Percentiles rank a stretch among this genome's conserved stretches.
These are phyloP conservation scores for Yamadazyma spencermartinsiae DNA, from an alignment of 1,139 yeast species.

Conservation along the genomic window DNA sequence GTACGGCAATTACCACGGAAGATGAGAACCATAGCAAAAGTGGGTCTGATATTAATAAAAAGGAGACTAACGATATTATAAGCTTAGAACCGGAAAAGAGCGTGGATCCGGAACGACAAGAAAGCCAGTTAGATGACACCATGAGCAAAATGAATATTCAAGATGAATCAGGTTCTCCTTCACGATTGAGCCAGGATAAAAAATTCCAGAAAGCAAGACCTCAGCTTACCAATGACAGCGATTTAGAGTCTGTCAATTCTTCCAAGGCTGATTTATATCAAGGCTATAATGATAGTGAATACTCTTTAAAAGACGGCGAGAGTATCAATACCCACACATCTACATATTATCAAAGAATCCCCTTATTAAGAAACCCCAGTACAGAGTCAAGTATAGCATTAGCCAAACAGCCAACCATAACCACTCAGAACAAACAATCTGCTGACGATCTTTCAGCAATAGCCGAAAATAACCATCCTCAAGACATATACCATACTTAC, in stretches of 20 bases:
- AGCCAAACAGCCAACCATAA: conserved; percentile 10
- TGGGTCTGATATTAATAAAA: neutral
- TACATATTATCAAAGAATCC: conserved; percentile 31
- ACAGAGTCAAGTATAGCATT: conserved; percentile 21
- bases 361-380: conserved; percentile 31
- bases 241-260: neutral
- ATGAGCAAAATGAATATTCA: neutral
- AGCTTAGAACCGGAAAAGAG: neutral
- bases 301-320: neutral
- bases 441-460: conserved; percentile 21
- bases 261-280: neutral
- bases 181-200: neutral
- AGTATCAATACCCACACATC: conserved; percentile 25
- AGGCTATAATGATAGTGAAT: neutral
- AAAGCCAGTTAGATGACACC: neutral
- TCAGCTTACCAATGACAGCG: neutral
- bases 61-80: neutral
- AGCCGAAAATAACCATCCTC: conserved; percentile 15
- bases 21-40: conserved; percentile 7
- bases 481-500: conserved; percentile 23
- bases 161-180: neutral
- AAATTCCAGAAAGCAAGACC: neutral
- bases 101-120: neutral
- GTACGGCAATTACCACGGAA: conserved; percentile 14
- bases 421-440: conserved; percentile 13